Percentiles rank a stretch among this genome's conserved stretches.
Conservation (phyloP, 2,329 filamentous ascomycete genomes). For the Pestalotiopsis sp. region DNA sequence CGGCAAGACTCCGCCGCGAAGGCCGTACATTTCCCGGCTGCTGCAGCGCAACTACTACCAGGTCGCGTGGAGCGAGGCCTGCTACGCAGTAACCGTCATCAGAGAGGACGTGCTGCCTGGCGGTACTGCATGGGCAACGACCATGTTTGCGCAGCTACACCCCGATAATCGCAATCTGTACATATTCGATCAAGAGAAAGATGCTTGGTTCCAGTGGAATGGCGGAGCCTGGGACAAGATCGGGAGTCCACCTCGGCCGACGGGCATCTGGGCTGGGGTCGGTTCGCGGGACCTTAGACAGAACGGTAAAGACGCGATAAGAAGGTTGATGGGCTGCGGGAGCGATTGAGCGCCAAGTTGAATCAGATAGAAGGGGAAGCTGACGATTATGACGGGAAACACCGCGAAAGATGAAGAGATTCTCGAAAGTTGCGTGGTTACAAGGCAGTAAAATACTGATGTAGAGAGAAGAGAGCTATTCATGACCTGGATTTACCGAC, state of each 20-base stretch:
- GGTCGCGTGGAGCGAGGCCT: neutral
- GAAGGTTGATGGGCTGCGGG: neutral
- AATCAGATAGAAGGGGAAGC: too few relatives aligned
- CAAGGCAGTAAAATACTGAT: too few relatives aligned
- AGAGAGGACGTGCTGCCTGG: neutral
- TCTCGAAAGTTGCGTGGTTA: too few relatives aligned
- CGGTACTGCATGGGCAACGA: neutral
- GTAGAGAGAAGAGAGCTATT: too few relatives aligned
- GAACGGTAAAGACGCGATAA: neutral
- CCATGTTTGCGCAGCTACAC: neutral
- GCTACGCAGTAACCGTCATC: neutral
- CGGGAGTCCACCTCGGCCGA: neutral
- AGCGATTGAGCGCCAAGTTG: too few relatives aligned
- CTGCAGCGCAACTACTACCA: slow-evolving; percentile 1
- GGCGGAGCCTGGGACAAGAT: neutral
- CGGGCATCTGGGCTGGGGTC: neutral
- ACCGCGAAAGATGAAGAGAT: too few relatives aligned
- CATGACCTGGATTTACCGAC: too few relatives aligned
- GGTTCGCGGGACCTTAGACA: neutral
- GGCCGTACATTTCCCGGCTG: neutral
- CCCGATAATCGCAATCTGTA: neutral
- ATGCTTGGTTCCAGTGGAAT: neutral
- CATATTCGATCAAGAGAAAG: neutral
- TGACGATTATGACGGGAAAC: too few relatives aligned
- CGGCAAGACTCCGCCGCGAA: neutral